phyloP scores from a whole-genome alignment of 2,329 filamentous ascomycete species.

The Pseudodiploospora longispora region DNA sequence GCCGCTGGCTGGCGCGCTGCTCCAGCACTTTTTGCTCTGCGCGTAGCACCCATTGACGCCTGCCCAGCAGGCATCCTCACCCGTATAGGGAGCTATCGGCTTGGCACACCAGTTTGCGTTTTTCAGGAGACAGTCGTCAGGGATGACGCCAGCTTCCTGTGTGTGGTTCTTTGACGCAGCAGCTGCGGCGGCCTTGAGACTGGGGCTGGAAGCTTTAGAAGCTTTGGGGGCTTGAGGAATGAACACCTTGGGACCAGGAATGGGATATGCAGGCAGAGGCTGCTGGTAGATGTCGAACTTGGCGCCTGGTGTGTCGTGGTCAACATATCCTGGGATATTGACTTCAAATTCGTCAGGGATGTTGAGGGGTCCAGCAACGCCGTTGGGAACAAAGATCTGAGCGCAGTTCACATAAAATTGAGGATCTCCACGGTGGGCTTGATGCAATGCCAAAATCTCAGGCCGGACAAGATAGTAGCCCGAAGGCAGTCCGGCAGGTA shows the following conservation, averaged over 20 bases:
- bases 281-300: conserved; percentile 57
- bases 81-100: conserved; percentile 49
- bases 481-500: conserved; percentile 52
- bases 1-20: conserved; percentile 50
- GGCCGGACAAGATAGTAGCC: conserved; percentile 66
- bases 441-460: conserved; percentile 62
- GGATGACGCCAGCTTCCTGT: conserved; percentile 40
- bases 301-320: conserved; percentile 44
- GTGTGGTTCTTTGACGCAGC: conserved; percentile 11
- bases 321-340: conserved; percentile 45
- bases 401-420: conserved; percentile 69
- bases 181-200: background rate
- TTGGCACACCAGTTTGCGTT: conserved; percentile 68
- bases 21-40: conserved; percentile 54
- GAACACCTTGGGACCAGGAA: conserved; percentile 47
- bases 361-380: conserved; percentile 35
- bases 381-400: conserved; percentile 54
- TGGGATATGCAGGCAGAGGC: conserved; percentile 40
- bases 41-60: conserved; percentile 47
- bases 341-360: conserved; percentile 37
- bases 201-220: background rate
- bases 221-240: conserved; percentile 21
- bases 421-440: conserved; percentile 50
- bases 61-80: conserved; percentile 52
- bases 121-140: conserved; percentile 49